Evolutionary conservation across 805 yeast genomes (phyloP), one percentile per base, ranked within the genome.

Genomic region (Wickerhamomyces kurtzmanii): DNA sequence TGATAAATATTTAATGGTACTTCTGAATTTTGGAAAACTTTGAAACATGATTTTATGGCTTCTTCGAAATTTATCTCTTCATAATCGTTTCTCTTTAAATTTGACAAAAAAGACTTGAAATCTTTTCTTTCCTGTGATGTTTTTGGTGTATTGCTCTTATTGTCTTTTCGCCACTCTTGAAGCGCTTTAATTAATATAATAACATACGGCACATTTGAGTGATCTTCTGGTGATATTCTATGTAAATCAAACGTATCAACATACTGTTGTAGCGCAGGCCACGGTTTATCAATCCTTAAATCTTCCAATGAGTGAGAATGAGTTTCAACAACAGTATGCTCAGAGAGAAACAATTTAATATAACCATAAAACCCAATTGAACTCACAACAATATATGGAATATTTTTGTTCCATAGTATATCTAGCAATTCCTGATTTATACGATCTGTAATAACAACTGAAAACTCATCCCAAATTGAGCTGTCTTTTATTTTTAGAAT

Each of bases 151-250:
- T 20, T 9, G 1, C 43, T 47, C 7, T 39, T 33, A 29, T 52
- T 49, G 14, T 32, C 29, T 2, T 12, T 18, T 25, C 35, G 33
- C 68, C 75, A 72, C 7, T 38, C 29, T 17, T 61, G 58, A 24
- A 69, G 43, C 8, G 73, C 72, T 41, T 75, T 74, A 19, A 75
- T 56, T 22, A 79, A 59, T 3, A 85, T 53, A 1, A 79, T 62
- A 12, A 75, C 58, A 41, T 66, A 84, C 1, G 96, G 96, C 8
- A 83, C 62, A 39, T 77, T 76, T 0, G 83, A 69, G 31, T 66
- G 62, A 5, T 43, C 37, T n/a, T 39, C 47, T n/a, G 46, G 43
- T 26, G 61, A 65, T 21, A 77, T 33, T 0, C 35, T 17, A 1
- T 58, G 57, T 9, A 80, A 37, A 30, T 75, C 71, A 25, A 75